Evolutionary conservation across 1,139 yeast genomes (phyloP).

Genomic region (Meyerozyma athensensis): DNA sequence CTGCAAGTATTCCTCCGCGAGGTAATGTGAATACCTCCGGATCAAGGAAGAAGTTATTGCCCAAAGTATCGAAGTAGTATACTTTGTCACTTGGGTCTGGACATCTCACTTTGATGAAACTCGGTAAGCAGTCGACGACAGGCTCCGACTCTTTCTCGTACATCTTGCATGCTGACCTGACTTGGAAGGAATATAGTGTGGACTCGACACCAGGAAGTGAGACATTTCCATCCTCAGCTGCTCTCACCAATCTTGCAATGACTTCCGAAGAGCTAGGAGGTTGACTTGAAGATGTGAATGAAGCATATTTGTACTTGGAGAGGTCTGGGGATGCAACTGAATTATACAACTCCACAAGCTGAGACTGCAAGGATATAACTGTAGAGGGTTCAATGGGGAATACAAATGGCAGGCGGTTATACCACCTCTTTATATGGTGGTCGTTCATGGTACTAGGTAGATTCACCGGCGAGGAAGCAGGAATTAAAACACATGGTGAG

Average conservation of each 20-base stretch:
- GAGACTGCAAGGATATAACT: conserved; percentile 13
- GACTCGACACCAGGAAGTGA: conserved; percentile 48
- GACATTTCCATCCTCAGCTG: conserved; percentile 15
- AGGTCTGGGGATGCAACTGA: conserved; percentile 37
- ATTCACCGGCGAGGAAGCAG: background rate
- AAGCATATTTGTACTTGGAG: conserved; percentile 12
- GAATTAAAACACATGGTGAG: background rate
- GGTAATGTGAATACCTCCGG: conserved; percentile 46
- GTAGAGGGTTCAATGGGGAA: background rate
- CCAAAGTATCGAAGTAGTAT: conserved; percentile 33
- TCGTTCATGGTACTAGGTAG: conserved; percentile 10
- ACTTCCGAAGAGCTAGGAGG: conserved; percentile 19
- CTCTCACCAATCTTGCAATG: conserved; percentile 14
- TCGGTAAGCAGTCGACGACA: conserved; percentile 37
- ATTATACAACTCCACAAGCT: conserved; percentile 32
- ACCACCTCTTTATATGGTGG: conserved; percentile 33
- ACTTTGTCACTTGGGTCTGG: conserved; percentile 3
- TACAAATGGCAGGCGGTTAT: conserved; percentile 11
- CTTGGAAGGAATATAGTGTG: conserved; percentile 51
- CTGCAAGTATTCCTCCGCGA: conserved; percentile 67
- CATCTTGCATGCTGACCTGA: conserved; percentile 57
- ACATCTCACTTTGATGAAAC: conserved; percentile 24
- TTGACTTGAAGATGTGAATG: conserved; percentile 5
- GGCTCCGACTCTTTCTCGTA: conserved; percentile 43
- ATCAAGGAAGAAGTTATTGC: conserved; percentile 18